Conservation (phyloP, 148 eudicot genomes). For the Vaccinium macrocarpon region DNA sequence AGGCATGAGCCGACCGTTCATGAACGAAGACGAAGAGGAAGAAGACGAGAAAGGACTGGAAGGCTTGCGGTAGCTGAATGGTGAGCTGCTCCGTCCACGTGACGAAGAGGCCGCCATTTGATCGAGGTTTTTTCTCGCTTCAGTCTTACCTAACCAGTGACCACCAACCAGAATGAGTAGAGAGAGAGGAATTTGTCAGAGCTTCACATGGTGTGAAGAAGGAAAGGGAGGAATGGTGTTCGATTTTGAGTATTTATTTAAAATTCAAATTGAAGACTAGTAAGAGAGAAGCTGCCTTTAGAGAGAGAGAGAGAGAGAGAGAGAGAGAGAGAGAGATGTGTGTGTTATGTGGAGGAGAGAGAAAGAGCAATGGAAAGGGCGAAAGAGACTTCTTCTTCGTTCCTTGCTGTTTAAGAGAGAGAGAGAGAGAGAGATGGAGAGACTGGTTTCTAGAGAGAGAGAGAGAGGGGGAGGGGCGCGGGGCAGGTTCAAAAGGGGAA, state of each 20-base stretch:
- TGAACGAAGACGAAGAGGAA: conserved; percentile 74
- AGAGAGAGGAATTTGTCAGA: conserved; percentile 42
- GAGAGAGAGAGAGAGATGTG: background rate
- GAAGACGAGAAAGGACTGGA: conserved; percentile 71
- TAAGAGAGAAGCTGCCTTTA: conserved; percentile 15
- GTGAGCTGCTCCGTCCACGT: conserved; percentile 79
- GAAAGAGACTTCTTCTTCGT: background rate
- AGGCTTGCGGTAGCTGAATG: conserved; percentile 52
- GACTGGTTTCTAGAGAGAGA: conserved; percentile 6
- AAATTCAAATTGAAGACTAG: conserved; percentile 9
- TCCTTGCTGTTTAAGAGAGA: conserved; percentile 33
- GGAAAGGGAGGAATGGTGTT: conserved; percentile 39
- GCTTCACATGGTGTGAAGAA: conserved; percentile 52
- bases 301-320: background rate
- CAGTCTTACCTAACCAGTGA: background rate
- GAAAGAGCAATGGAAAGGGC: background rate
- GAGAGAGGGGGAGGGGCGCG: no score
- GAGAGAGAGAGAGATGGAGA: background rate
- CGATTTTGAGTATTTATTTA: conserved; percentile 12
- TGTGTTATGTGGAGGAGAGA: background rate
- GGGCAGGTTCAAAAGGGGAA: background rate
- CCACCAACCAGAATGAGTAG: background rate
- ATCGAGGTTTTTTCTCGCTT: background rate
- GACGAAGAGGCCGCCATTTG: conserved; percentile 60
- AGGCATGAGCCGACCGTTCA: conserved; percentile 56